Conservation (phyloP, 495 filamentous ascomycete species). For the Bacidia gigantensis region DNA sequence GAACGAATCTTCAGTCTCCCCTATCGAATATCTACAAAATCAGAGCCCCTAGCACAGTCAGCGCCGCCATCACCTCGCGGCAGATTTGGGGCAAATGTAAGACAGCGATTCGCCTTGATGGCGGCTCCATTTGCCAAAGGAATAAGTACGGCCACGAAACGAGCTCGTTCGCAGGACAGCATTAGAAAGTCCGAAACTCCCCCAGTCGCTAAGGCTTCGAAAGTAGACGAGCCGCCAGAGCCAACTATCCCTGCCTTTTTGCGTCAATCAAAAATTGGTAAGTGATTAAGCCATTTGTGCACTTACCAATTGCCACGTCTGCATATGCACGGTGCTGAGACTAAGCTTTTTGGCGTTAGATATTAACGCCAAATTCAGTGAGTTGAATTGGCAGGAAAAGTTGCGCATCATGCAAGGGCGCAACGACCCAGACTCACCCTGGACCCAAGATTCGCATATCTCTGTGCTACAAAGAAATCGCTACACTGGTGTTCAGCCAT, state of each 20-base stretch:
- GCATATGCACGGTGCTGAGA: slow-evolving; percentile 9
- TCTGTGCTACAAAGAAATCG: slow-evolving; percentile 33
- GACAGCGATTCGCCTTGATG: slow-evolving; percentile 10
- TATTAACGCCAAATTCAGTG: slow-evolving; percentile 37
- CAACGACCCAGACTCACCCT: slow-evolving; percentile 33
- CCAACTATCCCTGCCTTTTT: slow-evolving; percentile 17
- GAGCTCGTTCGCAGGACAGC: slow-evolving; percentile 20
- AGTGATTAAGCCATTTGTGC: slow-evolving; percentile 10
- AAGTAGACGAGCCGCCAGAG: slow-evolving; percentile 11
- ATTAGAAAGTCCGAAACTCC: slow-evolving; percentile 30
- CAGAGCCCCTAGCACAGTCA: not conserved
- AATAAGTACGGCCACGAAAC: slow-evolving; percentile 15
- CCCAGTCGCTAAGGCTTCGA: slow-evolving; percentile 14
- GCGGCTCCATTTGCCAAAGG: slow-evolving; percentile 11
- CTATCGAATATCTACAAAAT: not conserved
- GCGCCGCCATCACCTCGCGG: slow-evolving; percentile 5
- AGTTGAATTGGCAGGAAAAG: slow-evolving; percentile 50
- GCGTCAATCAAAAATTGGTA: slow-evolving; percentile 20
- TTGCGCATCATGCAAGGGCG: slow-evolving; percentile 34
- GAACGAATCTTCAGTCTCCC: not conserved
- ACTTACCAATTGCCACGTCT: slow-evolving; percentile 11
- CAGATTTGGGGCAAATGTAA: slow-evolving; percentile 8
- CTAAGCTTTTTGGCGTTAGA: slow-evolving; percentile 5
- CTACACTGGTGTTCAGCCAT: slow-evolving; percentile 66
- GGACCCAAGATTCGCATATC: slow-evolving; percentile 40